Evolutionary conservation across 2,329 filamentous ascomycete species (phyloP).

Genomic region (Ilyonectria mors-panacis): DNA sequence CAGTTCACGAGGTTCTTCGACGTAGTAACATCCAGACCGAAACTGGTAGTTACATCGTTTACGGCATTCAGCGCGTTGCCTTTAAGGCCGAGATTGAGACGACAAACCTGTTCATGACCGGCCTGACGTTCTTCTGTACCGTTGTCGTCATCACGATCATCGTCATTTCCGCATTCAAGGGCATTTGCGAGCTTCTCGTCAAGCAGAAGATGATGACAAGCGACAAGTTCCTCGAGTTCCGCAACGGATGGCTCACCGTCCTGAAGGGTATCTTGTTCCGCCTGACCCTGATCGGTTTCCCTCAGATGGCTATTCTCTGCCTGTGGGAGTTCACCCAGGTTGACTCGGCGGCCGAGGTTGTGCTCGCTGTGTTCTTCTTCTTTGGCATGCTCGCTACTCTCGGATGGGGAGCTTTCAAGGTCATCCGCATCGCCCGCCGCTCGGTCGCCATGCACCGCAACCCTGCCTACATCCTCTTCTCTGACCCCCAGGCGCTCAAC

Average conservation of each 20-base stretch:
- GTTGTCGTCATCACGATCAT: constrained; percentile 84
- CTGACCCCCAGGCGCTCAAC: constrained; percentile 92
- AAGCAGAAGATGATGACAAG: constrained; percentile 84
- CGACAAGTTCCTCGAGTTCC: constrained; percentile 93
- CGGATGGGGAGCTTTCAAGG: constrained; percentile 89
- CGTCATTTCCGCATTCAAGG: constrained; percentile 85
- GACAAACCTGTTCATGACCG: constrained; percentile 95
- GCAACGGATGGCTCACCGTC: constrained; percentile 93
- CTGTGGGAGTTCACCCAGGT: constrained; percentile 92
- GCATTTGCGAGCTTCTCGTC: constrained; percentile 80
- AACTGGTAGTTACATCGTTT: constrained; percentile 74
- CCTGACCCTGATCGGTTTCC: constrained; percentile 90
- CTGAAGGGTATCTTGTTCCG: constrained; percentile 96
- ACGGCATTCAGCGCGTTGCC: constrained; percentile 89
- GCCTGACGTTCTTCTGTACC: constrained; percentile 88
- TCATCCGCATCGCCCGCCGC: constrained; percentile 88
- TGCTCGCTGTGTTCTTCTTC: constrained; percentile 91
- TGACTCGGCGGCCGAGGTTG: constrained; percentile 88
- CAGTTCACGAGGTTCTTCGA: constrained; percentile 62
- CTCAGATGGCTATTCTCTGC: constrained; percentile 90
- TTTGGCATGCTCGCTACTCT: constrained; percentile 84
- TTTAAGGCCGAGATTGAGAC: constrained; percentile 88
- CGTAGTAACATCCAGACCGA: constrained; percentile 68
- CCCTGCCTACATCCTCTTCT: constrained; percentile 96
- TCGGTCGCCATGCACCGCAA: constrained; percentile 95